phyloP scores from a whole-genome alignment of 2,329 filamentous ascomycete genomes.

The Fusarium goolgardi region DNA sequence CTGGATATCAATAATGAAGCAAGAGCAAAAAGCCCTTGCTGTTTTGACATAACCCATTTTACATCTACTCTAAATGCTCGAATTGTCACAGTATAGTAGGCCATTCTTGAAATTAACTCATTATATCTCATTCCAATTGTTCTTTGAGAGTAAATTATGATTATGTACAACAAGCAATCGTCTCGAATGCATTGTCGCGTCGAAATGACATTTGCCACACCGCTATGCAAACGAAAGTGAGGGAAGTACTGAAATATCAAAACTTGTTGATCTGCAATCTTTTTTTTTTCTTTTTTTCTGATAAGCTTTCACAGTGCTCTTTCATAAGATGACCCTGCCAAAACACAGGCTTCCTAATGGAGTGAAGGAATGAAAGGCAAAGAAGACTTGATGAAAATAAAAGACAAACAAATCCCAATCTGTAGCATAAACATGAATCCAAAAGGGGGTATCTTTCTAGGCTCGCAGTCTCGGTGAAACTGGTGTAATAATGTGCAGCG shows the following conservation, averaged over 20 bases:
- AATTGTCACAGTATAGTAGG: background rate
- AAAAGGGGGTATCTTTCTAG: slow-evolving; percentile 59
- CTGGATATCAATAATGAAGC: slow-evolving; percentile 14
- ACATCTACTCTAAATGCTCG: background rate
- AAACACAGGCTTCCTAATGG: slow-evolving; percentile 15
- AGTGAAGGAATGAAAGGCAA: slow-evolving; percentile 29
- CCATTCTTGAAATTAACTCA: background rate
- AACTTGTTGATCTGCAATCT: slow-evolving; percentile 23
- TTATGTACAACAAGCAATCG: slow-evolving; percentile 44
- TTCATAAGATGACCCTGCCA: slow-evolving; percentile 13
- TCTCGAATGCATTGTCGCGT: slow-evolving; percentile 17
- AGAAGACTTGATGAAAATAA: slow-evolving; percentile 26
- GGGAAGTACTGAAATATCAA: slow-evolving; percentile 24
- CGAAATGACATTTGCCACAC: slow-evolving; percentile 31
- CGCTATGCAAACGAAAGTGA: slow-evolving; percentile 42
- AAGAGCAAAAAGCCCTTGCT: slow-evolving; percentile 6
- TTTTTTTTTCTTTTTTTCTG: slow-evolving; percentile 25
- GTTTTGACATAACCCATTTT: background rate
- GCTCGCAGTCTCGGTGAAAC: slow-evolving; percentile 51
- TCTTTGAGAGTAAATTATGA: slow-evolving; percentile 44
- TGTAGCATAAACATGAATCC: slow-evolving; percentile 49
- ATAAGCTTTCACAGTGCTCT: slow-evolving; percentile 5
- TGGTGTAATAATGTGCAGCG: slow-evolving; percentile 45
- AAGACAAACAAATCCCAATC: slow-evolving; percentile 42
- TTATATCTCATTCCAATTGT: slow-evolving; percentile 18